Evolutionary conservation across 169 alveolate genomes (phyloP), one percentile per base, ranked within the genome.

Genomic region (Eimeria sp.): DNA sequence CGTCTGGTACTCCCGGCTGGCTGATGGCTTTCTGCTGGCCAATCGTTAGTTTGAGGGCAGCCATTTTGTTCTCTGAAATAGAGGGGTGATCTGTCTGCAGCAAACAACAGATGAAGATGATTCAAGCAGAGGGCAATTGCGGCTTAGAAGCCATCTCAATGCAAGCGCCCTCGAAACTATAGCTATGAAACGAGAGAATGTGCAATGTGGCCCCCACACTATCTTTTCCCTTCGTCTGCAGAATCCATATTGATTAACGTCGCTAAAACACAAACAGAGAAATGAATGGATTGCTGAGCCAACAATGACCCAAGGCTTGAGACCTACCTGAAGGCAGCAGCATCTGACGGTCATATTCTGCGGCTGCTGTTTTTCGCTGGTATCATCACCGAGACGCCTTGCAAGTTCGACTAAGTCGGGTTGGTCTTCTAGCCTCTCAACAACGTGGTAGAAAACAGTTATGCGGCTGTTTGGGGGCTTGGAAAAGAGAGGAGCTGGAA

Each of bases 31-130:
- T 68, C 72, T 64, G 85, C 40, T 60, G 62, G 25, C 91, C 90
- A 30, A 78, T 27, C 10, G 85, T 37, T 9, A 91, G 56, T 43
- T 91, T 71, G 11, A 91, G 54, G 4, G 95, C 95, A 0, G 95
- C 74, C 85, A 91, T 54, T 72, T 40, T 78, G 60, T 52, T 85
- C 30, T 30, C 56, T 11, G 91, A 76, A 33, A 80, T 54, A 14
- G 95, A 77, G 20, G 90, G 74, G 43, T 78, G 95, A 43, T 54
- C 91, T n/a, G 95, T 76, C 95, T 91, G 95, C 40, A 66, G n/a
- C 90, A 37, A 82, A 43, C 40, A 25, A 52, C 62, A 78, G 30
- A 77, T 27, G 62, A 3, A 43, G 64, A 18, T 27, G 88, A 40
- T 77, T 10, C 77, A 68, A 8, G 8, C n/a, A 18, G 23, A 25